Conservation (phyloP, 768 basidiomycete genomes). For the Boletus sp. region DNA sequence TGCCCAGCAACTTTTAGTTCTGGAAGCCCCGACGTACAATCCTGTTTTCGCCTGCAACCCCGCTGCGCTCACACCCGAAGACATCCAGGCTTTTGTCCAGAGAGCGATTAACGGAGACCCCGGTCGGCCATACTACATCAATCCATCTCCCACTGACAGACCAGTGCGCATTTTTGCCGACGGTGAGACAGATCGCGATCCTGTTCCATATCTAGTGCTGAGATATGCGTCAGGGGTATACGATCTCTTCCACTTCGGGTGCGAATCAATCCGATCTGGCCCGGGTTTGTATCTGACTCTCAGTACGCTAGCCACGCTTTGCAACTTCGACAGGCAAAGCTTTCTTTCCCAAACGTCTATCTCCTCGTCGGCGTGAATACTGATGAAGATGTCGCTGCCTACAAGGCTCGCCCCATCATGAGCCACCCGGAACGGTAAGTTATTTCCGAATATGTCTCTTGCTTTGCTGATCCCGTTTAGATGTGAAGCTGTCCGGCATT, state of each 20-base stretch:
- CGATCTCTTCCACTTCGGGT: constrained; percentile 97
- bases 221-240: constrained; percentile 68
- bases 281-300: constrained; percentile 3
- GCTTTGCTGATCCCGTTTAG: constrained; percentile 36
- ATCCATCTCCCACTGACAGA: constrained; percentile 72
- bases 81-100: constrained; percentile 75
- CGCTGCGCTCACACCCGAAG: constrained; percentile 63
- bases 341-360: constrained; percentile 86
- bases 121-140: constrained; percentile 74
- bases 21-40: constrained; percentile 39
- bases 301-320: constrained; percentile 72
- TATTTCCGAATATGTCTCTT: not conserved
- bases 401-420: constrained; percentile 88
- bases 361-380: constrained; percentile 92
- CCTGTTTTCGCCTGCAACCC: constrained; percentile 52
- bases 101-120: constrained; percentile 71
- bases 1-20: constrained; percentile 34
- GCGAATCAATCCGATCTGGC: constrained; percentile 24
- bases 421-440: constrained; percentile 77
- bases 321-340: constrained; percentile 94
- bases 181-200: constrained; percentile 46
- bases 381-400: constrained; percentile 70
- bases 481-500: constrained; percentile 90
- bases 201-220: not conserved
- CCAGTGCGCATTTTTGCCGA: constrained; percentile 93